Evolutionary conservation across 2,329 filamentous ascomycete genomes (phyloP).

Genomic region (Epichloe typhina): DNA sequence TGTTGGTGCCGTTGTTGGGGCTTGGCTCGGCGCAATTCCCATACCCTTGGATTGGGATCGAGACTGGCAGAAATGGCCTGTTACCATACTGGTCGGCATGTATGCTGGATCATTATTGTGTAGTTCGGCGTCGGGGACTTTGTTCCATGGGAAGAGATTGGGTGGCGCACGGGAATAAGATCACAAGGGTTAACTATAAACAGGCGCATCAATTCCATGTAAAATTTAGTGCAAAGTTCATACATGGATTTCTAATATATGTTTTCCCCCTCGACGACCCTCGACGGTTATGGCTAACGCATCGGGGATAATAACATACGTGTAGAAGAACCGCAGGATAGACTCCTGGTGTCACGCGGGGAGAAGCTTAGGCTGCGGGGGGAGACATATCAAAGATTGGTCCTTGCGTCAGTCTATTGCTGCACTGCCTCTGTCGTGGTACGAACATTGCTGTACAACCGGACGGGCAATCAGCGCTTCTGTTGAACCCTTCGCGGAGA

Average conservation of each 20-base stretch:
- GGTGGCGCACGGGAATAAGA: conserved; percentile 11
- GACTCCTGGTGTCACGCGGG: too few relatives aligned
- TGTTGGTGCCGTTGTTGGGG: conserved; percentile 65
- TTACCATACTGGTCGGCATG: conserved; percentile 74
- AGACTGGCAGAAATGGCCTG: conserved; percentile 97
- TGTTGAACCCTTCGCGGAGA: too few relatives aligned
- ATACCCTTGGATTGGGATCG: conserved; percentile 97
- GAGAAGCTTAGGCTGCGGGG: too few relatives aligned
- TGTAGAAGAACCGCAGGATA: too few relatives aligned
- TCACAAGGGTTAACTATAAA: conserved; percentile 13
- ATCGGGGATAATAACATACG: too few relatives aligned
- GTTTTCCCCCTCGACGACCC: too few relatives aligned
- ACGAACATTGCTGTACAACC: not conserved
- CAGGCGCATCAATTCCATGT: not conserved
- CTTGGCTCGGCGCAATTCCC: conserved; percentile 87
- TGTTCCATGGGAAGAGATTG: conserved; percentile 34
- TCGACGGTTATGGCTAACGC: too few relatives aligned
- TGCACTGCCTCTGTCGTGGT: too few relatives aligned
- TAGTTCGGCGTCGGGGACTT: conserved; percentile 43
- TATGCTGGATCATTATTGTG: conserved; percentile 69
- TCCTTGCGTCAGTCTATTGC: too few relatives aligned
- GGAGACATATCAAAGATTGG: too few relatives aligned
- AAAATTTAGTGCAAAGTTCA: too few relatives aligned
- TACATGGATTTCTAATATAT: too few relatives aligned
- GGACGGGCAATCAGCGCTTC: not conserved